Conservation (phyloP, 2,329 filamentous ascomycete species). For the Aureobasidium sp. region DNA sequence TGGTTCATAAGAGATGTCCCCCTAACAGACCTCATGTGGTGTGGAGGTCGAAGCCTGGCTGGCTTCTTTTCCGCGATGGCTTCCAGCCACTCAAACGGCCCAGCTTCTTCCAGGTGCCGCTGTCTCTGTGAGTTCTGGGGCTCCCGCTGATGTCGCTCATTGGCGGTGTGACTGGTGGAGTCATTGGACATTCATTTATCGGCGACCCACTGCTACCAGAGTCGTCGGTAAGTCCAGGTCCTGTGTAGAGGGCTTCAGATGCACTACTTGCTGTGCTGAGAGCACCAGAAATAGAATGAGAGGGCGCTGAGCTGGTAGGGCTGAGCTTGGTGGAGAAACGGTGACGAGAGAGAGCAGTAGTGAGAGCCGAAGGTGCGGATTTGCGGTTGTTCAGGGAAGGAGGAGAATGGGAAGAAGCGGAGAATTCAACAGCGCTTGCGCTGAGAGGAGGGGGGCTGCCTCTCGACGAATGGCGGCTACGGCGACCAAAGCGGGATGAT, state of each 20-base stretch:
- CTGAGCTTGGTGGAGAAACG: constrained; percentile 26
- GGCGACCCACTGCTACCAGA: constrained; percentile 51
- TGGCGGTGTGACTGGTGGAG: constrained; percentile 65
- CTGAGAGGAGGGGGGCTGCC: constrained; percentile 24
- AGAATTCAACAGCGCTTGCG: constrained; percentile 20
- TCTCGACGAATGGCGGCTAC: constrained; percentile 14
- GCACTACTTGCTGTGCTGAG: constrained; percentile 12
- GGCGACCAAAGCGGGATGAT: constrained; percentile 12
- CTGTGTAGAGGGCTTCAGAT: constrained; percentile 25
- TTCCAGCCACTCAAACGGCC: constrained; percentile 29
- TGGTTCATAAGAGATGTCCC: constrained; percentile 8
- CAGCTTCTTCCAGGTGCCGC: constrained; percentile 30
- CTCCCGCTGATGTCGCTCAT: constrained; percentile 26
- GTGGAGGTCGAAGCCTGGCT: constrained; percentile 12
- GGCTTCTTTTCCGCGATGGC: constrained; percentile 25
- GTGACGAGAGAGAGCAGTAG: constrained; percentile 22
- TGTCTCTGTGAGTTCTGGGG: constrained; percentile 20
- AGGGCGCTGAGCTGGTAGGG: constrained; percentile 23
- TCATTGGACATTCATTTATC: constrained; percentile 50
- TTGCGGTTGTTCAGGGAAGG: constrained; percentile 20
- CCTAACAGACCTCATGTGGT: constrained; percentile 1
- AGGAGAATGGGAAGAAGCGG: constrained; percentile 19
- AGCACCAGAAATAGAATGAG: constrained; percentile 9
- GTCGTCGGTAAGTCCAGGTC: constrained; percentile 53
- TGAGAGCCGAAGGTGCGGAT: constrained; percentile 25